Evolutionary conservation across 2,329 filamentous ascomycete species (phyloP).

Genomic region (Botrytis pseudocinerea): DNA sequence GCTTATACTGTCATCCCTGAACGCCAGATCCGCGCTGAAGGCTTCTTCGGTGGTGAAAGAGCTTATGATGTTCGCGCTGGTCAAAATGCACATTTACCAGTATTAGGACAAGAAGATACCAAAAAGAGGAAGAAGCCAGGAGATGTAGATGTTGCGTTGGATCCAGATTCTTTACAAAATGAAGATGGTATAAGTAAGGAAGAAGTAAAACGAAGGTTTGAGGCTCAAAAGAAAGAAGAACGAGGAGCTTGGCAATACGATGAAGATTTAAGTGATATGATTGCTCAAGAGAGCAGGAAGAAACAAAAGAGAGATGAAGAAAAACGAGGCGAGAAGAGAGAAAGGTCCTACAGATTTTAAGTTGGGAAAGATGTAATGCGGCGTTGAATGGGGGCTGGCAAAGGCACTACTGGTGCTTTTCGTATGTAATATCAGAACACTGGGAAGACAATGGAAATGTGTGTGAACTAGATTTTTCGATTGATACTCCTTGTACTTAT

Average conservation of each 20-base stretch:
- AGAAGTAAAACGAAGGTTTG: slow-evolving; percentile 76
- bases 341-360: slow-evolving; percentile 39
- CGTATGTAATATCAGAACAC: slow-evolving; percentile 22
- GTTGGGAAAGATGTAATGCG: slow-evolving; percentile 10
- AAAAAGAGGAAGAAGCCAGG: slow-evolving; percentile 94
- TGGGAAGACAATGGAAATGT: not conserved
- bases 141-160: slow-evolving; percentile 89
- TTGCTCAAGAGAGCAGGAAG: slow-evolving; percentile 89
- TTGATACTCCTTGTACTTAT: not conserved
- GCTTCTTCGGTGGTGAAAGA: slow-evolving; percentile 95
- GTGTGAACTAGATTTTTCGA: not conserved
- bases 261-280: slow-evolving; percentile 94
- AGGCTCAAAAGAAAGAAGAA: slow-evolving; percentile 66
- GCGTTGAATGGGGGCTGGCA: slow-evolving; percentile 13
- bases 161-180: slow-evolving; percentile 75
- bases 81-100: slow-evolving; percentile 58
- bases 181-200: slow-evolving; percentile 83
- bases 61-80: slow-evolving; percentile 80
- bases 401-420: slow-evolving; percentile 14
- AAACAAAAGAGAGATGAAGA: slow-evolving; percentile 86
- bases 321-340: slow-evolving; percentile 61
- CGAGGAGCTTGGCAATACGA: slow-evolving; percentile 66
- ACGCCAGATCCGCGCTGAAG: slow-evolving; percentile 78
- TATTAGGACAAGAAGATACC: slow-evolving; percentile 75
- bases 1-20: slow-evolving; percentile 92